Evolutionary conservation across 768 basidiomycete genomes (phyloP), one percentile per base, ranked within the genome.

Genomic region (Punctularia strigosozonata): DNA sequence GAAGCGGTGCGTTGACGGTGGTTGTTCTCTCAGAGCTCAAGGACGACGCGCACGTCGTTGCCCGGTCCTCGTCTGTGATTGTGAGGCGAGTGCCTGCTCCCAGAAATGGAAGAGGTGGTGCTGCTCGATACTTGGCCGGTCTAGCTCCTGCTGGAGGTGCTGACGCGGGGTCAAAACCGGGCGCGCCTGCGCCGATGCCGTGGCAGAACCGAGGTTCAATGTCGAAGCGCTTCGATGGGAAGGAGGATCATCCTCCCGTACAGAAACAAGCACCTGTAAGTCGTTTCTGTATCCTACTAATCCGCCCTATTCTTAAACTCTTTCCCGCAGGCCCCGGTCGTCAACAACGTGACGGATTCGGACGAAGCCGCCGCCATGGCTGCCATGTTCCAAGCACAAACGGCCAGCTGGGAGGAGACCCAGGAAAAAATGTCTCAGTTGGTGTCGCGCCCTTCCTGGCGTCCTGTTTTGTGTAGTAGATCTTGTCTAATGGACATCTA

Each of bases 341-440:
- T 65, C 4, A 49, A 51, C 17, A 54, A 39, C 2, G 45, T 60
- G 21, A 65, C 61, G 20, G 66, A 71, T 31, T 70, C 76, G 36
- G 94, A 95, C 46, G 95, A 98, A 57, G 86, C 83, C 22, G 86
- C 83, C n/a, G 83, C 88, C 25, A 86, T 99, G 71, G 84, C 82
- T n/a, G 92, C 92, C 50, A 95, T 99, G 87, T 92, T 98, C 59
- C 82, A 87, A 60, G 85, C 85, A 43, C 86, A 90, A 62, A 79
- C 80, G 28, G 80, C 86, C 46, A 87, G 91, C 61, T 99, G 94
- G 95, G 85, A 95, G 68, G 86, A 92, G 73, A 83, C 91, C 55
- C 90, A 97, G 66, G 91, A 97, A 72, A 90, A 94, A 73, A 97
- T 99, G 92, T 84, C 91, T 57, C 81, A 89, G 95, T 99, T 70